Conservation (phyloP, 106 monocot species). For the Dioscorea dumetorum region DNA sequence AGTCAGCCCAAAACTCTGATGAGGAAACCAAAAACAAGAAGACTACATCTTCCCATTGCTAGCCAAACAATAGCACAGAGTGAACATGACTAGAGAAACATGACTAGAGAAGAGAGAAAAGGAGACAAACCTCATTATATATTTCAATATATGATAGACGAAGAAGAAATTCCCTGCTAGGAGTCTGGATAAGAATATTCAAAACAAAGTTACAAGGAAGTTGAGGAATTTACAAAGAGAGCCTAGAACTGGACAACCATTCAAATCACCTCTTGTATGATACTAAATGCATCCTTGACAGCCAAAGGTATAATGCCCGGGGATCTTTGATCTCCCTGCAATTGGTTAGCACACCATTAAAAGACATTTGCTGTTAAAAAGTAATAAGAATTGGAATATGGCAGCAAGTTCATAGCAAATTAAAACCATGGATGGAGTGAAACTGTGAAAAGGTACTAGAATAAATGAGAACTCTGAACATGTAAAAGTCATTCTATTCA, state of each 20-base stretch:
- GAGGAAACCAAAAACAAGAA: neutral
- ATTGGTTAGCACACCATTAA: no score
- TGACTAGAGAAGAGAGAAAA: neutral
- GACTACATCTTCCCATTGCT: neutral
- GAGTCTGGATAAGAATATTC: constrained; percentile 49
- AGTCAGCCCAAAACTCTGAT: neutral
- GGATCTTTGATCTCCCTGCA: constrained; percentile 97
- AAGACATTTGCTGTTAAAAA: no score
- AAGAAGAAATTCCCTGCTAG: constrained; percentile 89
- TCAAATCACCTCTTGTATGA: constrained; percentile 80
- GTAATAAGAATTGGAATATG: no score
- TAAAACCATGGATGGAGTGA: no score
- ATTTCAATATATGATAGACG: constrained; percentile 98
- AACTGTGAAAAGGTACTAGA: no score
- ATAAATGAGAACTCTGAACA: no score
- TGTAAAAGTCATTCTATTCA: neutral
- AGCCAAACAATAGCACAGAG: neutral
- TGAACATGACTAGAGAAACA: neutral
- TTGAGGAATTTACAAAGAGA: no score
- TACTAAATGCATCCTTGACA: constrained; percentile 95
- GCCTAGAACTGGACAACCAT: neutral
- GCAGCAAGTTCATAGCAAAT: no score
- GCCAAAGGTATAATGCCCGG: constrained; percentile 97
- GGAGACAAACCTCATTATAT: constrained; percentile 78
- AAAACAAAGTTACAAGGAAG: neutral